These are phyloP conservation scores for Trypanosomatidae sp. DNA, from an alignment of 208 protist species.

Conservation along the genomic window DNA sequence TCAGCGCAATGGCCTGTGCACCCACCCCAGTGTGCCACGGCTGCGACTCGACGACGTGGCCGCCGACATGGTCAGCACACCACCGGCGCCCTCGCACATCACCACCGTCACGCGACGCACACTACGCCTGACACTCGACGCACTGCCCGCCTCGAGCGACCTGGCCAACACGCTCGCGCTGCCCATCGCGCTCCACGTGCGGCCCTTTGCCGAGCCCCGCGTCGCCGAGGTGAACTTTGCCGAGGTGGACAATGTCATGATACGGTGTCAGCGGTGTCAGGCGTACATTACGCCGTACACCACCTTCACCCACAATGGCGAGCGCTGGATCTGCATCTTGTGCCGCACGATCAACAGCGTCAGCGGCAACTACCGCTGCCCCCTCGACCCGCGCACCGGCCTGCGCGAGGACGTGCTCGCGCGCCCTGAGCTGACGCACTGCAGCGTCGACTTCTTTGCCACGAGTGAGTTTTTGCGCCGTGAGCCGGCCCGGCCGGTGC, in stretches of 20 bases:
- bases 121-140: slow-evolving; percentile 49
- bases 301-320: slow-evolving; percentile 85
- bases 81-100: slow-evolving; percentile 28
- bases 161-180: slow-evolving; percentile 45
- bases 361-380: slow-evolving; percentile 57
- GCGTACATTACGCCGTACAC: slow-evolving; percentile 98
- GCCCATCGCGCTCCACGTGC: slow-evolving; percentile 56
- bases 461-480: slow-evolving; percentile 91
- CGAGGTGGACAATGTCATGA: slow-evolving; percentile 42
- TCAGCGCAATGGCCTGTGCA: too few relatives aligned
- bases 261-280: slow-evolving; percentile 81
- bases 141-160: slow-evolving; percentile 32
- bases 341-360: slow-evolving; percentile 91
- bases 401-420: slow-evolving; percentile 56
- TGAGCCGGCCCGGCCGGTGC: slow-evolving; percentile 84
- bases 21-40: slow-evolving; percentile 63
- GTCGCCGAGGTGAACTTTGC: slow-evolving; percentile 58
- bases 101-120: slow-evolving; percentile 17
- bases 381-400: slow-evolving; percentile 76
- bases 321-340: slow-evolving; percentile 92
- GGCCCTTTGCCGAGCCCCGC: slow-evolving; percentile 53
- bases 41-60: slow-evolving; percentile 42
- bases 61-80: slow-evolving; percentile 24
- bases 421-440: slow-evolving; percentile 85
- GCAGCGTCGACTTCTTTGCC: slow-evolving; percentile 90